Evolutionary conservation across 2,329 filamentous ascomycete species (phyloP).

Genomic region (Raffaelea ambrosiae): DNA sequence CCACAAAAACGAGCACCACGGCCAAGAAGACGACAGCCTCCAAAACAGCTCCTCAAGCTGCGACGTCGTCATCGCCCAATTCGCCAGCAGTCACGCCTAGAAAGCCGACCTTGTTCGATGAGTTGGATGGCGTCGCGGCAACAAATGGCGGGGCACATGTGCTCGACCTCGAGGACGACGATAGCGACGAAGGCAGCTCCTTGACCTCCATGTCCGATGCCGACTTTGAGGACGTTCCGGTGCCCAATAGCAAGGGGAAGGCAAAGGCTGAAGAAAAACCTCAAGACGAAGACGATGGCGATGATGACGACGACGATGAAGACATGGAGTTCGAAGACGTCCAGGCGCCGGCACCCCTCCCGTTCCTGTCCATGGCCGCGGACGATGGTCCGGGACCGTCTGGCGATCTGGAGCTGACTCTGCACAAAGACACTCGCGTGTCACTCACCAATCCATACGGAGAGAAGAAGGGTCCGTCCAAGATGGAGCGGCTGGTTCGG

Average conservation of each 20-base stretch:
- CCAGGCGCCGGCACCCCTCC: conserved; percentile 23
- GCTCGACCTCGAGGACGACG: neutral
- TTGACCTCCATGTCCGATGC: conserved; percentile 47
- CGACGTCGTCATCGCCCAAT: conserved; percentile 10
- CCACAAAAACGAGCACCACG: neutral
- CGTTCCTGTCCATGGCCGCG: conserved; percentile 18
- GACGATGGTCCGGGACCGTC: conserved; percentile 38
- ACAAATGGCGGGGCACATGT: conserved; percentile 11
- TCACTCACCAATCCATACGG: conserved; percentile 52
- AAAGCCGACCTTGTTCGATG: conserved; percentile 53
- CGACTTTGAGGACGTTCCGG: conserved; percentile 46
- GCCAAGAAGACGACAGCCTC: neutral
- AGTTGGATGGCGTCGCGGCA: conserved; percentile 40
- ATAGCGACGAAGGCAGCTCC: conserved; percentile 30
- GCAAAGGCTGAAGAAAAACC: conserved; percentile 12
- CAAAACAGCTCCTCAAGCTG: neutral
- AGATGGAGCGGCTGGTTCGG: conserved; percentile 72
- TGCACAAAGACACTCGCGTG: conserved; percentile 51
- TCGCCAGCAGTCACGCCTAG: conserved; percentile 25
- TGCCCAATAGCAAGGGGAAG: conserved; percentile 26
- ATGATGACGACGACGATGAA: conserved; percentile 47
- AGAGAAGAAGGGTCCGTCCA: conserved; percentile 75
- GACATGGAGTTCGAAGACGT: conserved; percentile 58
- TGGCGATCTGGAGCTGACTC: conserved; percentile 66
- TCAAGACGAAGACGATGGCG: conserved; percentile 30